These are phyloP conservation scores for Salvia miltiorrhiza DNA, from an alignment of 257 asterid genomes.

Conservation along the genomic window DNA sequence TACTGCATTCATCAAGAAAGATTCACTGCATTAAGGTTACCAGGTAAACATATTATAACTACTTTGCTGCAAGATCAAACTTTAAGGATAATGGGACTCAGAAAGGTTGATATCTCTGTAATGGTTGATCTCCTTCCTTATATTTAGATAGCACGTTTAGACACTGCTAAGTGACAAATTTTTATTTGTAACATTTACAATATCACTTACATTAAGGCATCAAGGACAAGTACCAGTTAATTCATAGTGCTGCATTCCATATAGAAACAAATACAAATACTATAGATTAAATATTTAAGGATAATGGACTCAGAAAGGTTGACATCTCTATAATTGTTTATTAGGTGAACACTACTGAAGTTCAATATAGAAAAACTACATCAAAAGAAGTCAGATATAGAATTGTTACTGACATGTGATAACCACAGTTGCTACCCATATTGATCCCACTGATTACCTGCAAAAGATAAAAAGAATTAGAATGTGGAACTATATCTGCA, in stretches of 20 bases:
- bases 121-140: neutral
- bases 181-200: neutral
- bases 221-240: neutral
- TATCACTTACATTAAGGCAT: neutral
- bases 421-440: constrained; percentile 86
- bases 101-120: neutral
- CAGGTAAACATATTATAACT: neutral
- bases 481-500: constrained; percentile 12
- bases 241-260: constrained; percentile 3
- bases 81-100: neutral
- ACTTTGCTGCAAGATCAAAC: neutral
- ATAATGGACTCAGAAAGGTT: no score
- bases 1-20: constrained; percentile 51
- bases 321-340: no score
- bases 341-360: constrained; percentile 11
- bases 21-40: constrained; percentile 26
- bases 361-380: neutral
- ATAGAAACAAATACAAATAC: neutral
- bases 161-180: neutral
- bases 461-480: constrained; percentile 24
- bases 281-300: no score
- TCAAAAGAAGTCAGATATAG: constrained; percentile 13
- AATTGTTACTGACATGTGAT: constrained; percentile 59
- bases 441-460: constrained; percentile 90
- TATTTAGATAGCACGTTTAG: neutral